Evolutionary conservation across 768 basidiomycete genomes (phyloP).

Genomic region (Tubosaeta brunneosetosa): DNA sequence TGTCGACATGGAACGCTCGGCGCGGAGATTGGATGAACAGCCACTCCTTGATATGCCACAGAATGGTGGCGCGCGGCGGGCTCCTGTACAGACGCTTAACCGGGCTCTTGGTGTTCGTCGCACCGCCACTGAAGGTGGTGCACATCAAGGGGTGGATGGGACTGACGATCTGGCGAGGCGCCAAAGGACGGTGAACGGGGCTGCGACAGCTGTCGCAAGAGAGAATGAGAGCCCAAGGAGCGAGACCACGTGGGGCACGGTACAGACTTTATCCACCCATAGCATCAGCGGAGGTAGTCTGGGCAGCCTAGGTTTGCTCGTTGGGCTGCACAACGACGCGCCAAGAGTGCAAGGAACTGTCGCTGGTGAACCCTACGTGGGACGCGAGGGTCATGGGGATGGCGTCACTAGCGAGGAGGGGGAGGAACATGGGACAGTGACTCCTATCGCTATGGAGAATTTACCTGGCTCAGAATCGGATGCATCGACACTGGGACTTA

Average conservation of each 20-base stretch:
- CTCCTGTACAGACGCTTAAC: conserved; percentile 10
- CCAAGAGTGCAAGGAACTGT: conserved; percentile 23
- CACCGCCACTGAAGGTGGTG: conserved; percentile 13
- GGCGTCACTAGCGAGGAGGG: conserved; percentile 13
- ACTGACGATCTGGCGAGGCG: conserved; percentile 2
- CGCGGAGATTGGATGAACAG: conserved; percentile 15
- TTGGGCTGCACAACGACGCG: conserved; percentile 30
- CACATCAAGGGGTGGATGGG: conserved; percentile 7
- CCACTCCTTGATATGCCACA: conserved; percentile 7
- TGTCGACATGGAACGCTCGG: conserved; percentile 15
- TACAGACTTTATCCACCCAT: conserved; percentile 20
- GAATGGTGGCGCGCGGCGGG: conserved; percentile 18
- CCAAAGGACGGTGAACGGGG: conserved; percentile 8
- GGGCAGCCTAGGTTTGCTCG: conserved; percentile 26
- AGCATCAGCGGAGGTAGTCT: conserved; percentile 22
- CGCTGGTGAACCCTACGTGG: conserved; percentile 15
- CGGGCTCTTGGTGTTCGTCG: conserved; percentile 19
- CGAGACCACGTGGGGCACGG: conserved; percentile 36
- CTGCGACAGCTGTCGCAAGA: conserved; percentile 11
- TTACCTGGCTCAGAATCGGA: conserved; percentile 17
- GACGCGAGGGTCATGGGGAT: conserved; percentile 11
- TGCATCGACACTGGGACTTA: conserved; percentile 27
- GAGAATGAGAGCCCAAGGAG: conserved; percentile 29
- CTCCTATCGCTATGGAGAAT: conserved; percentile 18
- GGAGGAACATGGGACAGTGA: conserved; percentile 17